phyloP scores from a whole-genome alignment of 2,329 filamentous ascomycete species.

The Verticillium zaregamsianum region DNA sequence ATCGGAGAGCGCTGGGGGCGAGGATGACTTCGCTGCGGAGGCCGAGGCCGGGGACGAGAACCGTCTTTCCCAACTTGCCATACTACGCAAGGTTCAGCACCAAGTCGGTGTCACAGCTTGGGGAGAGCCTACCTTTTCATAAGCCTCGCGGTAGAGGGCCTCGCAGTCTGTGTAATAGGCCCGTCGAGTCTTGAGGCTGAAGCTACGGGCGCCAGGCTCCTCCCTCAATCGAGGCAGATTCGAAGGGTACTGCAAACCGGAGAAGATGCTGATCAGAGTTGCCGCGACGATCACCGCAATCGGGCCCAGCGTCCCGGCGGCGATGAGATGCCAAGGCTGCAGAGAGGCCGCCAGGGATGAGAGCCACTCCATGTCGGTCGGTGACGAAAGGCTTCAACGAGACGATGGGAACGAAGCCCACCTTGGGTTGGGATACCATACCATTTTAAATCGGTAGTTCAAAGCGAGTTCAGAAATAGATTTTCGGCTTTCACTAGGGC shows the following conservation, averaged over 20 bases:
- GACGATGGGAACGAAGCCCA: not conserved
- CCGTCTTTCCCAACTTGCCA: slow-evolving; percentile 33
- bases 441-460: no score
- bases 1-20: slow-evolving; percentile 33
- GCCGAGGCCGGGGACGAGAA: slow-evolving; percentile 35
- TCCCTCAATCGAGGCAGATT: not conserved
- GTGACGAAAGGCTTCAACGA: not conserved
- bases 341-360: not conserved
- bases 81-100: slow-evolving; percentile 23
- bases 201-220: slow-evolving; percentile 5
- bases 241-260: not conserved
- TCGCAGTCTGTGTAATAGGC: slow-evolving; percentile 25
- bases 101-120: not conserved
- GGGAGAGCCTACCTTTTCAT: slow-evolving; percentile 18
- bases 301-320: not conserved
- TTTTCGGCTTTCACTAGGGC: not conserved
- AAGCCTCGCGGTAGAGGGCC: slow-evolving; percentile 23
- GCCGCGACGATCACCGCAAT: not conserved
- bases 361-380: not conserved
- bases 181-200: slow-evolving; percentile 23
- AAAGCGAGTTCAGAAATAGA: no score
- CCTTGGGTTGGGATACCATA: no score
- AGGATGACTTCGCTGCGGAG: slow-evolving; percentile 36
- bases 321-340: not conserved
- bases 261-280: not conserved